A percentile compares a stretch with the other conserved stretches of the same genome.
phyloP scores from a whole-genome alignment of 75 land plant genomes.

The Pseudotsuga menziesii region DNA sequence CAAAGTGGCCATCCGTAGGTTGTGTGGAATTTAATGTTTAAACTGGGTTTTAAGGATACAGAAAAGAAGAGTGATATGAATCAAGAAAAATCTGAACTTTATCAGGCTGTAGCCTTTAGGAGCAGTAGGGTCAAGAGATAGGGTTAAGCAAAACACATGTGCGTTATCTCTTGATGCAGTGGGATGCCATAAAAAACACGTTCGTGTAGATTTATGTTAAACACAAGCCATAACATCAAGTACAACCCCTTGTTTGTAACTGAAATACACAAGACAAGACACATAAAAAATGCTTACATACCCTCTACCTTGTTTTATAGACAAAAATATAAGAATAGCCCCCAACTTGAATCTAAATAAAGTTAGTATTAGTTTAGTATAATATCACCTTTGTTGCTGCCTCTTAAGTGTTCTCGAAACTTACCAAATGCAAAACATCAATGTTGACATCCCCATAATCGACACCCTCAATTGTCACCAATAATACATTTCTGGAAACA shows the following conservation, averaged over 20 bases:
- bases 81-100: slow-evolving; percentile 1
- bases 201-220: slow-evolving; percentile 77
- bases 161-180: slow-evolving; percentile 88
- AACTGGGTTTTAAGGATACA: slow-evolving; percentile 9
- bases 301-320: slow-evolving; percentile 4
- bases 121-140: slow-evolving; percentile 46
- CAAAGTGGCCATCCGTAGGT: slow-evolving; percentile 33
- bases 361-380: not conserved
- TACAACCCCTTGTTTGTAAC: slow-evolving; percentile 13
- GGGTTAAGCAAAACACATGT: slow-evolving; percentile 68
- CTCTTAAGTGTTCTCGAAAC: slow-evolving; percentile 16
- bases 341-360: not conserved
- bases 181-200: slow-evolving; percentile 78
- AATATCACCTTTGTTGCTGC: slow-evolving; percentile 2
- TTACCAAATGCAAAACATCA: slow-evolving; percentile 94
- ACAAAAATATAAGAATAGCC: slow-evolving; percentile 4
- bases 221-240: slow-evolving; percentile 12
- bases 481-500: slow-evolving; percentile 88
- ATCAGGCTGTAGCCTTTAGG: slow-evolving; percentile 15
- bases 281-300: slow-evolving; percentile 12
- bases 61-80: slow-evolving; percentile 13
- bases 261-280: slow-evolving; percentile 12
- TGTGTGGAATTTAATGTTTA: not conserved
- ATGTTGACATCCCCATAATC: slow-evolving; percentile 95
- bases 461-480: slow-evolving; percentile 92